phyloP scores from a whole-genome alignment of 371 early-diverging fungal genomes.

The Mucor piriformis region DNA sequence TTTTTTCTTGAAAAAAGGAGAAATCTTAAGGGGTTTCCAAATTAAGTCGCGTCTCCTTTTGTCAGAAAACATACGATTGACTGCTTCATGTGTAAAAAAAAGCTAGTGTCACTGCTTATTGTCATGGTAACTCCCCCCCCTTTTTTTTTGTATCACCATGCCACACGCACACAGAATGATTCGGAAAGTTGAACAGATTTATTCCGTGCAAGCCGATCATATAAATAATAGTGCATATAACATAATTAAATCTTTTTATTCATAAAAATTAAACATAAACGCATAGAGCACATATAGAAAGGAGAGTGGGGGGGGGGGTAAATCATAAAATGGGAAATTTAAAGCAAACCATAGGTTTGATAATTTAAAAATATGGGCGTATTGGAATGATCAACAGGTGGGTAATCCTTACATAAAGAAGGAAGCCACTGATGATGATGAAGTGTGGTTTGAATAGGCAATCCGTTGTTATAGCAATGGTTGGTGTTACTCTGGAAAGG shows the following conservation, averaged over 20 bases:
- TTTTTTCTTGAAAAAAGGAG: conserved; percentile 8
- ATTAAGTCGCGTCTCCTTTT: too few species aligned
- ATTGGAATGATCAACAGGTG: conserved; percentile 3
- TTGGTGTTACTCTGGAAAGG: not conserved
- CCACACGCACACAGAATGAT: not conserved
- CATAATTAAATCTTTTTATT: not conserved
- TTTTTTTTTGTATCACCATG: not conserved
- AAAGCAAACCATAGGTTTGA: conserved; percentile 12
- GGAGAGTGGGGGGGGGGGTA: not conserved
- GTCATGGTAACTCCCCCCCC: not conserved
- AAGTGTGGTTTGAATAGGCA: not conserved
- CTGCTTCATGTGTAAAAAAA: not conserved
- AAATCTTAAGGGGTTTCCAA: not conserved
- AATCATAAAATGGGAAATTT: not conserved
- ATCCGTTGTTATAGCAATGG: not conserved
- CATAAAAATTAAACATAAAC: not conserved
- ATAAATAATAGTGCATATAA: not conserved
- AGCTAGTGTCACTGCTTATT: too few species aligned
- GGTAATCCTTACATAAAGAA: conserved; percentile 10
- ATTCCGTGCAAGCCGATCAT: conserved; percentile 1
- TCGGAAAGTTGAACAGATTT: not conserved
- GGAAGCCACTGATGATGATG: conserved; percentile 17
- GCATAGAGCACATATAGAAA: not conserved
- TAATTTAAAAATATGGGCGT: conserved; percentile 12
- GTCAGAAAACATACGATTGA: too few species aligned